phyloP scores from a whole-genome alignment of 2,329 filamentous ascomycete species.

The Sclerotinia subarctica region DNA sequence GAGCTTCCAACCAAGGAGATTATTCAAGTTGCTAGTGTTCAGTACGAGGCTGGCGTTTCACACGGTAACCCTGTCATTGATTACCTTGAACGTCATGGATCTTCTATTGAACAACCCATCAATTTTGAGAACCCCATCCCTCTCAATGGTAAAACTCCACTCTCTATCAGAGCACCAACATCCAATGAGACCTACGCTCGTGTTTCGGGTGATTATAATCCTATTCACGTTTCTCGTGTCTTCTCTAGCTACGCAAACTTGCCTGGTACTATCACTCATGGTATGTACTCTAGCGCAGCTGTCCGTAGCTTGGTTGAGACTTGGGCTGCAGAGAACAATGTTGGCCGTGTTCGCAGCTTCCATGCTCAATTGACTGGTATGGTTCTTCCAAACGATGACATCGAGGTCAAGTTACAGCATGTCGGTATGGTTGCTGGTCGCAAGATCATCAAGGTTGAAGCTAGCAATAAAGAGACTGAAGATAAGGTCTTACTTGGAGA shows the following conservation, averaged over 20 bases:
- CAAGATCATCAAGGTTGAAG: conserved; percentile 99
- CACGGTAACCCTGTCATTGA: conserved; percentile 97
- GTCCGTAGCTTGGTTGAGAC: conserved; percentile 96
- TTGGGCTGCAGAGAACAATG: conserved; percentile 98
- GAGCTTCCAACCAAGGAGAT: conserved; percentile 96
- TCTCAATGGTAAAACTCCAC: conserved; percentile 83
- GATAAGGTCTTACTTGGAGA: conserved; percentile 95
- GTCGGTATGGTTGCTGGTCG: conserved; percentile 96
- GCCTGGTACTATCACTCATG: conserved; percentile 95
- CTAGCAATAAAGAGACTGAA: conserved; percentile 90
- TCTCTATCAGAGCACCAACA: conserved; percentile 84
- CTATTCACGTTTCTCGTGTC: conserved; percentile 95
- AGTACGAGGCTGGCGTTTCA: conserved; percentile 87
- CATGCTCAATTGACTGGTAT: conserved; percentile 96
- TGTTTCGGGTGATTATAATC: conserved; percentile 97
- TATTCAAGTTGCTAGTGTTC: conserved; percentile 94
- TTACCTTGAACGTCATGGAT: conserved; percentile 88
- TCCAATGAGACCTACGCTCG: conserved; percentile 98
- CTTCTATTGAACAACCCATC: conserved; percentile 91
- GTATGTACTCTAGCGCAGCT: conserved; percentile 98
- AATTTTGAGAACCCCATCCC: conserved; percentile 98
- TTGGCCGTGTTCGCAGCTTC: conserved; percentile 95
- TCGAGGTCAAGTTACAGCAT: conserved; percentile 93
- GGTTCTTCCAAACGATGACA: conserved; percentile 94
- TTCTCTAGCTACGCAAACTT: conserved; percentile 95